phyloP scores from a whole-genome alignment of 2,329 filamentous ascomycete species.

The Scolecobasidium constrictum region DNA sequence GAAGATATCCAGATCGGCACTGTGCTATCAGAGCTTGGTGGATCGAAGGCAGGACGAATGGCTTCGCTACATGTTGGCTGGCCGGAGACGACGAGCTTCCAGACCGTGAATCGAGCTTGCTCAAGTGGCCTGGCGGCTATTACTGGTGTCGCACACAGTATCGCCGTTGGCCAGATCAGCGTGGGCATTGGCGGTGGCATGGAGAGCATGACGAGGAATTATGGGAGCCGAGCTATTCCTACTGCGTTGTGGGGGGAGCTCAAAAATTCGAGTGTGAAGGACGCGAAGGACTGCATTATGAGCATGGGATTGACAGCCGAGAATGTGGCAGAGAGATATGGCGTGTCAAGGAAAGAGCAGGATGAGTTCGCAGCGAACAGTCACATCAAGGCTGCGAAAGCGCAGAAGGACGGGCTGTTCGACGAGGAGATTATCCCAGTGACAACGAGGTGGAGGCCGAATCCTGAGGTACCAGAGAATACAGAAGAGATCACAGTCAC shows the following conservation, averaged over 20 bases:
- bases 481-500: constrained; percentile 54
- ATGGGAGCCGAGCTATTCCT: constrained; percentile 75
- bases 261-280: constrained; percentile 49
- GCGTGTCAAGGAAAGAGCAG: constrained; percentile 63
- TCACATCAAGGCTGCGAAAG: constrained; percentile 61
- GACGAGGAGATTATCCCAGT: constrained; percentile 73
- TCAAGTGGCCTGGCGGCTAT: constrained; percentile 69
- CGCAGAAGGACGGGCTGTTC: constrained; percentile 60
- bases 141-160: constrained; percentile 61
- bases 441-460: constrained; percentile 55
- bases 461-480: constrained; percentile 41
- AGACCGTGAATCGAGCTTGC: constrained; percentile 85
- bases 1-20: constrained; percentile 81
- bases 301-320: constrained; percentile 85
- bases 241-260: constrained; percentile 68
- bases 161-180: constrained; percentile 62
- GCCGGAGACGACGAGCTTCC: constrained; percentile 60
- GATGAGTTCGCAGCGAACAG: constrained; percentile 70
- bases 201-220: constrained; percentile 95
- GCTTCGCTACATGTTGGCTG: constrained; percentile 77
- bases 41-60: constrained; percentile 84
- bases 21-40: constrained; percentile 82
- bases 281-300: constrained; percentile 83
- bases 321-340: constrained; percentile 73
- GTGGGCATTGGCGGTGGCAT: constrained; percentile 77